phyloP scores from a whole-genome alignment of 495 filamentous ascomycete genomes.

The Tuber microsphaerosporum region DNA sequence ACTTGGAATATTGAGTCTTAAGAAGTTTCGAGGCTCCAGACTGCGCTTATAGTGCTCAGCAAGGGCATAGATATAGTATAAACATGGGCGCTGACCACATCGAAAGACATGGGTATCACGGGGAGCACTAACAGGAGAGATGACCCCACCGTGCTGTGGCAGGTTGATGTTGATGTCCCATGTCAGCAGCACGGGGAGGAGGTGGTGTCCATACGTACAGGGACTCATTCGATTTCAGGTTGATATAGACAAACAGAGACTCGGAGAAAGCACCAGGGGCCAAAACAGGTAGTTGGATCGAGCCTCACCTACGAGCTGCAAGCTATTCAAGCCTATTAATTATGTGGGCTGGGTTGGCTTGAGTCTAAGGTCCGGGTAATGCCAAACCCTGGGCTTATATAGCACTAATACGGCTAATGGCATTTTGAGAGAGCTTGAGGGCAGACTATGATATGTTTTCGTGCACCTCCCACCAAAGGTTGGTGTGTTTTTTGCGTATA shows the following conservation, averaged over 20 bases:
- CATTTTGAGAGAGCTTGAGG: background rate
- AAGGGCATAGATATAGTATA: background rate
- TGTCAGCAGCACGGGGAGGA: background rate
- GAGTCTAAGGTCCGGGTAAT: background rate
- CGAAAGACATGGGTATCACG: background rate
- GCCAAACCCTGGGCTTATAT: background rate
- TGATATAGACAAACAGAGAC: too few relatives aligned
- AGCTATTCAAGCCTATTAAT: background rate
- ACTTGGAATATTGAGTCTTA: too few relatives aligned
- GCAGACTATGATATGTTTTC: background rate
- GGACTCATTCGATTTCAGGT: background rate
- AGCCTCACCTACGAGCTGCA: background rate
- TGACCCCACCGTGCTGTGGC: background rate
- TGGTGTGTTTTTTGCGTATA: background rate
- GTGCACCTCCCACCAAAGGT: background rate
- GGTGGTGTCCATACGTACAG: background rate
- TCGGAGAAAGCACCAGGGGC: too few relatives aligned
- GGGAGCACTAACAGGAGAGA: background rate
- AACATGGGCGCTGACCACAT: background rate
- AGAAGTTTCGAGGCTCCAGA: too few relatives aligned
- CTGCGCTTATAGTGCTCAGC: background rate
- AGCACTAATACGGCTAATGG: background rate
- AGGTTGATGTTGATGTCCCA: background rate
- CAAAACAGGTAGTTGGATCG: background rate
- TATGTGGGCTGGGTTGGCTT: background rate